Conservation (phyloP, 345 rosid genomes). For the Angophora floribunda region DNA sequence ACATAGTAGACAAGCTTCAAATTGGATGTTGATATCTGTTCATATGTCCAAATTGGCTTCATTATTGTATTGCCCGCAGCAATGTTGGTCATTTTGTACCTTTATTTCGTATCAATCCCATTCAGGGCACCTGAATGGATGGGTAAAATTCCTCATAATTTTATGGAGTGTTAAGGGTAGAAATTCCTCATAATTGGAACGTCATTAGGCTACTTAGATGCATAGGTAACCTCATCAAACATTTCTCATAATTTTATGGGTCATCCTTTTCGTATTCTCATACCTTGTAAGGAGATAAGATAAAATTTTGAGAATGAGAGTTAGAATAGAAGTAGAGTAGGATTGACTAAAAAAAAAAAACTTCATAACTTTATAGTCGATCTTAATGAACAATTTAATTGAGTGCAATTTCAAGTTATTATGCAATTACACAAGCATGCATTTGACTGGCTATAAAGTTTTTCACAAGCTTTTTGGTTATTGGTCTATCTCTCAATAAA, state of each 20-base stretch:
- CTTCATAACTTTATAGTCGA: accelerated
- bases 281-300: no score
- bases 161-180: neutral
- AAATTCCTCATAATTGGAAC: neutral
- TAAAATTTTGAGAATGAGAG: no score
- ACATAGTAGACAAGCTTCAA: neutral
- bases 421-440: neutral
- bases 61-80: accelerated
- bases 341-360: no score
- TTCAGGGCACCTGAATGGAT: no score
- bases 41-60: neutral
- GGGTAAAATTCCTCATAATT: no score
- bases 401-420: no score
- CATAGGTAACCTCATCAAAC: neutral
- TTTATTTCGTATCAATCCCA: accelerated
- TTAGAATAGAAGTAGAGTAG: no score
- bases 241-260: no score
- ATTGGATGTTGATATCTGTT: neutral
- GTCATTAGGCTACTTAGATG: neutral
- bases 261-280: no score
- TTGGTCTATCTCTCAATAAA: neutral
- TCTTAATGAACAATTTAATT: no score
- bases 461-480: no score
- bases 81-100: neutral
- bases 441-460: neutral